Evolutionary conservation across 1,284 basidiomycete species (phyloP), one percentile per base, ranked within the genome.

Genomic region (Sporisorium graminicola): DNA sequence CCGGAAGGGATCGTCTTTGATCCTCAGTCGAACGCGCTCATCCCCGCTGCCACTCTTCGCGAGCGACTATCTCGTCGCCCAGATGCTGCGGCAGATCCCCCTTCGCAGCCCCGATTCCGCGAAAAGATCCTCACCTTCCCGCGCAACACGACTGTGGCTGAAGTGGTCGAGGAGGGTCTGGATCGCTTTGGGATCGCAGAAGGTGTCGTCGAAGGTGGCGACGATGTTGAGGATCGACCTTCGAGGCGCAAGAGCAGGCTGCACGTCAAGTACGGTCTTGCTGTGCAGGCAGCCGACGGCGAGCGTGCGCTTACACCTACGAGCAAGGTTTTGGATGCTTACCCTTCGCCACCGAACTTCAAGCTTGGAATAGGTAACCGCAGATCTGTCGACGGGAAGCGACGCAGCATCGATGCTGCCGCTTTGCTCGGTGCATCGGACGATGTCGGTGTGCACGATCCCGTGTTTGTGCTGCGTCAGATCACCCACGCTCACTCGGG

Each of bases 171-270:
- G 85, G 88, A 93, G 47, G 93, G 92, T 13, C 85, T 98, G 71
- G 95, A 98, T 81, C 88, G 94, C 58, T 98, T 98, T 82, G 95
- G 95, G 0, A 95, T 99, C 55, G 87, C 90, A 35, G 96, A 98
- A 46, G 96, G 95, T 20, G 94, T 99, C 2, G 95, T 98, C 0
- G 95, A 98, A 84, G 96, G 96, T 1, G 95, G 95, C 1, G 96
- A 99, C 85, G 95, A 98, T 81, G 90, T 98, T 1, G 96, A 98
- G 86, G 94, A 96, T 82, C 94, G 95, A 85, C 87, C 91, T 46
- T 89, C 90, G 14, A 93, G 94, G 86, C 88, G 94, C 61, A 89
- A 92, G 68, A 95, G 93, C 85, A 88, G 90, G 20, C 87, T 90
- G 3, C 89, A 93, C 52, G 92, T 96, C 46, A 89, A 94, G 53